Evolutionary conservation across 306 rosid species (phyloP), one percentile per base, ranked within the genome.

Genomic region (Fragaria vesca): DNA sequence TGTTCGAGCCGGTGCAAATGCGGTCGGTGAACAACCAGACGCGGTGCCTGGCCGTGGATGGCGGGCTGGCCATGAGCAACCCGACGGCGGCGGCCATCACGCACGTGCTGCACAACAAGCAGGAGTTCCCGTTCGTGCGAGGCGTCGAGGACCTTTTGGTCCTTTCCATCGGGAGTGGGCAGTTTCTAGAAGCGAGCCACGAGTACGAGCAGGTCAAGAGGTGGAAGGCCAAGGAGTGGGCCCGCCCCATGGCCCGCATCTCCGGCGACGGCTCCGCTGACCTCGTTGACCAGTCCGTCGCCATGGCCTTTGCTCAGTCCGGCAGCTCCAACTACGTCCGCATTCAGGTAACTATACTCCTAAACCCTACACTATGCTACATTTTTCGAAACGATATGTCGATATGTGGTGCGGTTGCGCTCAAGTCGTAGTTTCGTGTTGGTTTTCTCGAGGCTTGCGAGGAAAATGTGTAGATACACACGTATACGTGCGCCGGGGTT

Each of bases 81-180:
- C 99, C 99, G 1, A 84, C 99, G 2, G 90, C 91, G 10, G 96
- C 97, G 5, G 99, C 99, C 4, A 96, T 96, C 46, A 96, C 99
- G 78, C 99, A 96, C 87, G 99, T 96, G 84, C 94, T 96, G 26
- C 99, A 96, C 78, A 96, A 96, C 87, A 96, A 93, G 78, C 96
- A 96, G 79, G 99, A 96, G 80, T 96, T 96, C 48, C 99, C 99
- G 54, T 93, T 93, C 83, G 99, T 96, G 85, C 89, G 99, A 16
- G 99, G 99, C 5, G 99, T 96, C 9, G 97, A 96, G 88, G 99
- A 96, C 86, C 81, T 96, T 32, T 76, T 96, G 78, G 99, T 93
- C 16, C 89, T 96, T 15, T 96, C 99, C 4, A 79, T 96, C 5
- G 99, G 99, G 47, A 88, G 91, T 13, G 98, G 98, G 70, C 97